Conservation (phyloP, 129 eudicot genomes). For the Saussurea involucrata region DNA sequence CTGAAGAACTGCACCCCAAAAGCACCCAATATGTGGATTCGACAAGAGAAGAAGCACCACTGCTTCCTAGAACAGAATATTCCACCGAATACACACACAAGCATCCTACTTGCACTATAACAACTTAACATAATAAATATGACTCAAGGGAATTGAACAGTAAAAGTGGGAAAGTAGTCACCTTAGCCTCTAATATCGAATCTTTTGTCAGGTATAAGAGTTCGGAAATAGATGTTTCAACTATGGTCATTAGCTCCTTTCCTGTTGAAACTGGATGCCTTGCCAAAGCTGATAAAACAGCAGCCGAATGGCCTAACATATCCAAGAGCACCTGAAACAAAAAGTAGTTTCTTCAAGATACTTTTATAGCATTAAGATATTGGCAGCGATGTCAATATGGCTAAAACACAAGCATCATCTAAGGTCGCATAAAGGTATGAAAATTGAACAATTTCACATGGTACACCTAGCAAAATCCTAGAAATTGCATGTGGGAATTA, state of each 20-base stretch:
- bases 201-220: slow-evolving; percentile 62
- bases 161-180: slow-evolving; percentile 22
- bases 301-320: slow-evolving; percentile 56
- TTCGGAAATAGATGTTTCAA: slow-evolving; percentile 55
- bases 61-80: background rate
- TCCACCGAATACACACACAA: slow-evolving; percentile 5
- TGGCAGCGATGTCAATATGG: background rate
- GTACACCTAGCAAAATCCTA: background rate
- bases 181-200: slow-evolving; percentile 64
- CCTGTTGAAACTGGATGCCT: slow-evolving; percentile 46
- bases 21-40: background rate
- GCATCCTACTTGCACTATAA: background rate
- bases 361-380: slow-evolving; percentile 5
- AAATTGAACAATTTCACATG: background rate
- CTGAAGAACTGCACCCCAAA: background rate
- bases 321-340: slow-evolving; percentile 78
- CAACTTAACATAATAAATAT: background rate
- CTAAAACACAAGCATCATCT: background rate
- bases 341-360: background rate
- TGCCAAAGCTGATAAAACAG: slow-evolving; percentile 57
- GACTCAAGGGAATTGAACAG: slow-evolving; percentile 1
- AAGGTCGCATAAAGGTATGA: background rate
- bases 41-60: slow-evolving; percentile 3
- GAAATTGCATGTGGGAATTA: background rate
- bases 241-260: slow-evolving; percentile 39